Base-by-base conservation (phyloP, 192 early-diverging fungal species). In the Coemansia asiatica region DNA sequence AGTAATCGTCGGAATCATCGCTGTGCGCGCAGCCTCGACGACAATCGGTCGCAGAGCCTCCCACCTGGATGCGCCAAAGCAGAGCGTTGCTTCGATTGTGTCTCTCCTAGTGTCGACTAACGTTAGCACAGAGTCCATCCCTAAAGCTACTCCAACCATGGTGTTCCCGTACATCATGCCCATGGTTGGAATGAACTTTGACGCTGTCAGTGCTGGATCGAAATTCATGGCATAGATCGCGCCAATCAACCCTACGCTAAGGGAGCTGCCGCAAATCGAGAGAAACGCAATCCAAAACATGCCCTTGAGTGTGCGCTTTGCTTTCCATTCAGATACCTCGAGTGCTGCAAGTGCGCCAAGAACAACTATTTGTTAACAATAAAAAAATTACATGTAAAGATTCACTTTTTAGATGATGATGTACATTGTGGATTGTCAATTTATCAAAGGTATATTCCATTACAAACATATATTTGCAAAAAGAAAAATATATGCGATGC, bases 151-250 rank as follows among this genome's bases (percentile, higher is more conserved):
- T 28, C 86, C 88, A 6, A 86, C 84, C 87, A 92, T 91, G 26
- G 84, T 81, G 67, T 94, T 96, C 29, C 90, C 92, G 12, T 92
- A 83, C 26, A 94, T 66, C 92, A 96, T 96, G 28, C 91, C 94
- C 44, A 96, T 72, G 0, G 87, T 87, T 16, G 94, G 92, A 60
- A 95, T 90, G 57, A 92, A 95, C 66, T 89, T 85, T 31, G 81
- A 83, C 1, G 94, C 89, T 5, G 75, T 60, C 65, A 82, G 88
- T 53, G 88, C 85, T 18, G 91, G 91, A 27, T 72, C 66, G 61
- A 88, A 86, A 29, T 86, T 81, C 80, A 95, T 85, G 2, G 91
- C 90, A 68, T 85, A 89, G n/a, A 60, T 67, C 33, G 70, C 54
- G 10, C 72, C 74, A 35, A 67, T 19, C n/a, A 69, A 55, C 7